Base-by-base conservation (phyloP, 1,284 basidiomycete genomes). In the Sphagnurus paluster region DNA sequence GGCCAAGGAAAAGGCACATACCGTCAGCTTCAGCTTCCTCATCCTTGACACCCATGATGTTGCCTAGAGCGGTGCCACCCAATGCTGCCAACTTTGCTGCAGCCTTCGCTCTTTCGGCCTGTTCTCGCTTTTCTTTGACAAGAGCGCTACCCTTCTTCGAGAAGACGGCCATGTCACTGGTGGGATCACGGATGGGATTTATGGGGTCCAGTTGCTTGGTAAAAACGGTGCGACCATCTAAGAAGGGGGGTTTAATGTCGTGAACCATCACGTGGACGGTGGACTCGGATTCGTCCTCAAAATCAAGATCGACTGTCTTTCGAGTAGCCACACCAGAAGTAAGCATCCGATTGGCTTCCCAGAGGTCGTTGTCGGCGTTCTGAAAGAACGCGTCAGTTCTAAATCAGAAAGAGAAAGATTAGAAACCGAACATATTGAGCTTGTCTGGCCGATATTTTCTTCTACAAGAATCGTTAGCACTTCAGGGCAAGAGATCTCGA, bases 331-430 rank as follows among this genome's bases (percentile, higher is more conserved):
- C 87, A 60, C 97, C 97, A 10, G 95, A 98, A 0, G 91, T 93
- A 9, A 94, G 77, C 86, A 99, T 93, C 60, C 95, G 90, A 60
- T 99, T 98, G 5, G 90, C 90, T 72, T 99, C 97, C 97, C 97
- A 99, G 1, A 96, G 74, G 57, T 99, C 96, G 56, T 95, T 96
- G 64, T 99, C 97, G 17, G 92, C 92, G 57, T 98, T 98, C 90
- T 94, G 60, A 2, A 37, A 10, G 11, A 13, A 21, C 2, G 25
- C 29, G 40, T 17, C 13, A 50, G 13, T 10, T n/a, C 7, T 30
- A 46, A 26, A 45, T 38, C 28, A 13, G 19, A 33, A 32, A 13
- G 24, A 40, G 28, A 7, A 14, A 3, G n/a, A 35, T 33, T 14
- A 14, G n/a, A 25, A 42, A 23, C n/a, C 87, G 57, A 56, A 93